phyloP scores from a whole-genome alignment of 2,329 filamentous ascomycete species.

The Dactylellina leptospora region DNA sequence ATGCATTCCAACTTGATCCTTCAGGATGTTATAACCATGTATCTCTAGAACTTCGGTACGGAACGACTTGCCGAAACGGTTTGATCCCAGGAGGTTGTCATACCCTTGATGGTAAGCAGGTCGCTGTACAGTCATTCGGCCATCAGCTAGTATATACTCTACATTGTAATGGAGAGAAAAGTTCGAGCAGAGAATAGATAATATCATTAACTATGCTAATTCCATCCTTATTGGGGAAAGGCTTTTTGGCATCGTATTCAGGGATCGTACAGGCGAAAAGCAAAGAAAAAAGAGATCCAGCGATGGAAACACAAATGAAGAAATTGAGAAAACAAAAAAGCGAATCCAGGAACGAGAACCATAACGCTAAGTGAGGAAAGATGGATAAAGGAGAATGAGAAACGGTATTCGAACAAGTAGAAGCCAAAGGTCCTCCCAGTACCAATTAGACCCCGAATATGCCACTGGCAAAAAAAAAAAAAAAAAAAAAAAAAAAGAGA shows the following conservation, averaged over 20 bases:
- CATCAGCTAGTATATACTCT: too few relatives aligned
- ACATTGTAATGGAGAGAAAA: too few relatives aligned
- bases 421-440: slow-evolving; percentile 26
- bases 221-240: not conserved
- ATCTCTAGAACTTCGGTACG: too few relatives aligned
- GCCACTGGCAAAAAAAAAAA: not conserved
- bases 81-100: too few relatives aligned
- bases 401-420: not conserved
- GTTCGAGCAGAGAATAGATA: too few relatives aligned
- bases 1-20: too few relatives aligned
- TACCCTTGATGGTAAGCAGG: too few relatives aligned
- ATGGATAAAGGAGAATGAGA: not conserved
- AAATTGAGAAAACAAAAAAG: not conserved
- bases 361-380: slow-evolving; percentile 16
- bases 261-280: slow-evolving; percentile 8
- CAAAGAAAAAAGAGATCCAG: not conserved
- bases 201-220: slow-evolving; percentile 7
- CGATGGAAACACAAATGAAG: not conserved
- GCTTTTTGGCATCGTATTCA: not conserved
- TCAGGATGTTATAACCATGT: too few relatives aligned
- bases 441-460: slow-evolving; percentile 23
- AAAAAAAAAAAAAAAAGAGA: too few relatives aligned
- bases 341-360: not conserved
- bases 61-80: too few relatives aligned
- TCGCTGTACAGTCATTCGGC: too few relatives aligned